A percentile compares a stretch with the other conserved stretches of the same genome.
phyloP scores from a whole-genome alignment of 106 monocot species.

The Iris macrosiphon region DNA sequence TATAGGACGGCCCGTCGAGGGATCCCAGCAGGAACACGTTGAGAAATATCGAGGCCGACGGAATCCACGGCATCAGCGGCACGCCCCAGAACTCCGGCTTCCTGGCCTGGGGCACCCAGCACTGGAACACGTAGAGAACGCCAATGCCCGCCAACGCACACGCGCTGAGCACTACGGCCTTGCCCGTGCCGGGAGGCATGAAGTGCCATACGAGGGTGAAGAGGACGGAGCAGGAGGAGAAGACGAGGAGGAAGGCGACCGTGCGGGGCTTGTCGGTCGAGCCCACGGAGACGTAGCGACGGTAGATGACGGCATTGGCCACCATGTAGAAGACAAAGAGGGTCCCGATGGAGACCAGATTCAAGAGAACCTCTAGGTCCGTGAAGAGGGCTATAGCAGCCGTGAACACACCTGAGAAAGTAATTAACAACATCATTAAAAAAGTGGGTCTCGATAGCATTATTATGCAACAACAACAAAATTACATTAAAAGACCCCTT shows the following conservation, averaged over 20 bases:
- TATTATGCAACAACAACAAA: too few species aligned
- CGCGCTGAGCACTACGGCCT: neutral
- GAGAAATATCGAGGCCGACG: slow-evolving; percentile 50
- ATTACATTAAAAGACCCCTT: too few species aligned
- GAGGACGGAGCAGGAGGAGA: slow-evolving; percentile 30
- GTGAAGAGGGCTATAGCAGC: slow-evolving; percentile 70
- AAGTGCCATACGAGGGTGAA: neutral
- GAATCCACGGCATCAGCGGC: slow-evolving; percentile 70
- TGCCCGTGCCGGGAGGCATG: neutral
- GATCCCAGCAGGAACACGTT: too few species aligned
- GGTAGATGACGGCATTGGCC: slow-evolving; percentile 61
- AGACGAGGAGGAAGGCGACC: slow-evolving; percentile 27
- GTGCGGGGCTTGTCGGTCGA: too few species aligned
- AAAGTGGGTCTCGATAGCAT: too few species aligned
- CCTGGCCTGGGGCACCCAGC: slow-evolving; percentile 43
- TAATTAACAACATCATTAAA: too few species aligned
- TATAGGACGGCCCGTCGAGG: slow-evolving; percentile 5
- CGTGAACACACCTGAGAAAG: slow-evolving; percentile 58
- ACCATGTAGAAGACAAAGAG: slow-evolving; percentile 74
- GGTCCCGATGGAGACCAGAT: slow-evolving; percentile 77
- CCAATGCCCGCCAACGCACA: neutral
- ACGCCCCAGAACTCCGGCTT: slow-evolving; percentile 62
- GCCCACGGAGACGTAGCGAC: slow-evolving; percentile 34
- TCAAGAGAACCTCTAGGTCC: slow-evolving; percentile 47
- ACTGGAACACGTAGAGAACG: slow-evolving; percentile 6